These are phyloP conservation scores for Pseudocercospora fijiensis DNA, from an alignment of 2,329 filamentous ascomycete genomes.

Conservation along the genomic window DNA sequence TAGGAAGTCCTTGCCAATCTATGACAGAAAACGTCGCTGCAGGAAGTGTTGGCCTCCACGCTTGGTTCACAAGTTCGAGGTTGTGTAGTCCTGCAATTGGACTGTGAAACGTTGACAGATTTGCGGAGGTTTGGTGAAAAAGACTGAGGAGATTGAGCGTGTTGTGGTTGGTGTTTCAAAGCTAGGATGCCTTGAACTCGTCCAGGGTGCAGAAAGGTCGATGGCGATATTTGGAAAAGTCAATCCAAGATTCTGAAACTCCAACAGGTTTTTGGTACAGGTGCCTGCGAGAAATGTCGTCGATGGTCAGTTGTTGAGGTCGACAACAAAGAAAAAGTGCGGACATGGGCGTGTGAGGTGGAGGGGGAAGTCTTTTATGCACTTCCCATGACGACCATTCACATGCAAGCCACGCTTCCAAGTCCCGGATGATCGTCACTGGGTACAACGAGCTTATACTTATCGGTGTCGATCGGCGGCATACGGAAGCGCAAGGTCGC, in stretches of 20 bases:
- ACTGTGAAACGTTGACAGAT: neutral
- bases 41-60: neutral
- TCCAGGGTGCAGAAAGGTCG: constrained; percentile 9
- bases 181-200: constrained; percentile 10
- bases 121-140: neutral
- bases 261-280: constrained; percentile 2
- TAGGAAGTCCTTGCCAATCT: constrained; percentile 8
- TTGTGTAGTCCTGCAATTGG: constrained; percentile 4
- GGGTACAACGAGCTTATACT: constrained; percentile 1
- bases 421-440: constrained; percentile 11
- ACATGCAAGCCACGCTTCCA: constrained; percentile 11
- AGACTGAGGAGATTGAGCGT: constrained; percentile 7
- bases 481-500: neutral
- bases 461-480: constrained; percentile 3
- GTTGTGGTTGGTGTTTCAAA: constrained; percentile 4
- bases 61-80: constrained; percentile 2
- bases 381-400: constrained; percentile 6
- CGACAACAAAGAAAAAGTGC: neutral
- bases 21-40: constrained; percentile 3
- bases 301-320: neutral
- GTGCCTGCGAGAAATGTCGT: constrained; percentile 2
- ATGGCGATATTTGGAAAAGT: neutral
- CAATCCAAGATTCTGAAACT: constrained; percentile 5
- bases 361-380: neutral
- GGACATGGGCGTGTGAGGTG: neutral